phyloP scores from a whole-genome alignment of 129 eudicot genomes.

The Saposhnikovia divaricata region DNA sequence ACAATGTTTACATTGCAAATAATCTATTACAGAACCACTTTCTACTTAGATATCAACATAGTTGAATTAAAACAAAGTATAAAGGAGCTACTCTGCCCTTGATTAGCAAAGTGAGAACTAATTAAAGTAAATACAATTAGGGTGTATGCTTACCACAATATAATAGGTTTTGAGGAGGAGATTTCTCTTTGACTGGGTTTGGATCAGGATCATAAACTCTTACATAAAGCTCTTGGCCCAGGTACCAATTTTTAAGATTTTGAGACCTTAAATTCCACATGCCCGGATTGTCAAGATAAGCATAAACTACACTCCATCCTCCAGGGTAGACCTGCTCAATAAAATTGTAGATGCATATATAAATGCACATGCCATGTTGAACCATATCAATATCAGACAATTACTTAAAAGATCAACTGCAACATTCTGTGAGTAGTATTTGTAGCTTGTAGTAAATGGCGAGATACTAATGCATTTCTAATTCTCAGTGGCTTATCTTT shows the following conservation, averaged over 20 bases:
- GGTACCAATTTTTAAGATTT: conserved; percentile 48
- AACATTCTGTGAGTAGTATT: neutral
- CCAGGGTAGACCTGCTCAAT: conserved; percentile 38
- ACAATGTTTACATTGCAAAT: neutral
- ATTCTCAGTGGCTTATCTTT: neutral
- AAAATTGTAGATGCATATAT: neutral
- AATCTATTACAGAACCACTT: neutral
- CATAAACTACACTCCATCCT: conserved; percentile 66
- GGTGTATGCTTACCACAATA: conserved; percentile 35
- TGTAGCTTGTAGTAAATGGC: neutral
- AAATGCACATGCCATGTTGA: too few relatives aligned
- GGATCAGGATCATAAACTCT: conserved; percentile 64
- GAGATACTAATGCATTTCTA: neutral
- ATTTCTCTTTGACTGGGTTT: conserved; percentile 48
- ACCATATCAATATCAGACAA: neutral
- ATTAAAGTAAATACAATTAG: neutral
- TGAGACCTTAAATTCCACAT: conserved; percentile 82
- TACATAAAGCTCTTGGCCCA: conserved; percentile 60
- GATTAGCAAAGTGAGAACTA: neutral
- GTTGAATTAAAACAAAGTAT: neutral
- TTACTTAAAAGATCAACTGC: neutral
- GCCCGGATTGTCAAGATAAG: conserved; percentile 57
- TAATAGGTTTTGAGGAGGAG: conserved; percentile 49
- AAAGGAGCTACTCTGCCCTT: neutral
- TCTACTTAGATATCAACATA: neutral